Evolutionary conservation across 257 asterid species (phyloP), one percentile per base, ranked within the genome.

Genomic region (Marsdenia floribunda): DNA sequence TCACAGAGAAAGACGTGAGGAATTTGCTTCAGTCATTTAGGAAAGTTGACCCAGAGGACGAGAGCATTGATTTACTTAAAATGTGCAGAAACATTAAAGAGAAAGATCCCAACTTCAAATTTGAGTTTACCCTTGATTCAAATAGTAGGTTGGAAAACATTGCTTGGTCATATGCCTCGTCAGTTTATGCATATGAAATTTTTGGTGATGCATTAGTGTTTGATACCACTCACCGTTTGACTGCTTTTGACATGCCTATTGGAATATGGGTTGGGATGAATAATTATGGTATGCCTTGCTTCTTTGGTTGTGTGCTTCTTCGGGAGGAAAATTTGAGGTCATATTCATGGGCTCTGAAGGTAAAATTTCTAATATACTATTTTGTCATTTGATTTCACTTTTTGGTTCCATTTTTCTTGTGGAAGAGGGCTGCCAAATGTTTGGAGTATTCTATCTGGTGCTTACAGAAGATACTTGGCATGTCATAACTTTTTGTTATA

Each of bases 271-370:
- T 95, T 19, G 99, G 99, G 77, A 80, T 92, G 86, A 95, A 95
- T 83, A 95, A 95, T 85, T 95, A 95, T 80, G 98, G 99, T 67
- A 92, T 92, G 99, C 99, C 99, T 18, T 95, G 99, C 84, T 95
- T 95, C 86, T 95, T 95, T 13, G 96, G 98, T 73, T 95, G 99
- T 50, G 96, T 90, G 80, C 96, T 95, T 79, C 93, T 95, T 46
- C 90, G 96, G 33, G 99, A 90, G 85, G 99, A 95, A 80, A 92
- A 83, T 73, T 71, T 89, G 90, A 92, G 90, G 84, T 89, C 99
- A 33, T 95, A 85, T 76, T 89, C 96, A 73, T 95, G 99, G 99
- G 98, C 98, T 63, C 82, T 95, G 88, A 92, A 95, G 99, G 99
- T 95, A 88, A 84, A 71, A 44, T 26, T 46, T 37, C 29, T 49